These are phyloP conservation scores for Fagopyrum homotropicum DNA, from an alignment of 148 eudicot species.

Conservation along the genomic window DNA sequence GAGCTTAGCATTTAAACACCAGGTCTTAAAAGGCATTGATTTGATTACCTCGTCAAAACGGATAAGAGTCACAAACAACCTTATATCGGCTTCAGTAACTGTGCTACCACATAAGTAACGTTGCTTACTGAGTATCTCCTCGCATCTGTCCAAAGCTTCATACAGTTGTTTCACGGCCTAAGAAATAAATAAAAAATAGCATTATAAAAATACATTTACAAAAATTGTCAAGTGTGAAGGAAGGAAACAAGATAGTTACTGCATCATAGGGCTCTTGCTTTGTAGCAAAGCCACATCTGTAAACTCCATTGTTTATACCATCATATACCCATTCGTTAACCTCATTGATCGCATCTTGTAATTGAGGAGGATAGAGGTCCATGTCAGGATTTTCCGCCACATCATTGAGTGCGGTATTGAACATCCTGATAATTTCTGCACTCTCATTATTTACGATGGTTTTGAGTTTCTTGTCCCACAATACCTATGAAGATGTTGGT, in stretches of 20 bases:
- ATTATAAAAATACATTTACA: neutral
- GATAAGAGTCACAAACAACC: constrained; percentile 81
- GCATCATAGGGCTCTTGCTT: constrained; percentile 84
- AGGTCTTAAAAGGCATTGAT: neutral
- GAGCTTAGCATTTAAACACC: neutral
- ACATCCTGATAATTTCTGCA: constrained; percentile 81
- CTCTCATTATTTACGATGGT: constrained; percentile 93
- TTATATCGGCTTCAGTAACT: constrained; percentile 78
- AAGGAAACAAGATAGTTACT: constrained; percentile 25
- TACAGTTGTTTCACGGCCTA: constrained; percentile 69
- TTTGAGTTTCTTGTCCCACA: constrained; percentile 78
- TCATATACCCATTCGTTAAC: constrained; percentile 62
- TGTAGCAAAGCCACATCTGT: constrained; percentile 84
- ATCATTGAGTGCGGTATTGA: constrained; percentile 74
- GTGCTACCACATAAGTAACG: constrained; percentile 68
- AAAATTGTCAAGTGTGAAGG: neutral
- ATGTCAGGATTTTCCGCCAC: constrained; percentile 57
- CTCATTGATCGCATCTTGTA: constrained; percentile 66
- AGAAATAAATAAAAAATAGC: constrained; percentile 2
- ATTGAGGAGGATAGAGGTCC: constrained; percentile 71
- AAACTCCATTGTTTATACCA: constrained; percentile 79
- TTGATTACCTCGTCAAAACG: constrained; percentile 83
- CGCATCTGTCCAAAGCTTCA: constrained; percentile 78
- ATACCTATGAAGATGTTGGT: constrained; percentile 37
- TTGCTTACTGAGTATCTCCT: constrained; percentile 67